Percentiles rank a stretch among this genome's conserved stretches.
Conservation (phyloP, 1,139 yeast genomes). For the Saccharomyces hybrid region DNA sequence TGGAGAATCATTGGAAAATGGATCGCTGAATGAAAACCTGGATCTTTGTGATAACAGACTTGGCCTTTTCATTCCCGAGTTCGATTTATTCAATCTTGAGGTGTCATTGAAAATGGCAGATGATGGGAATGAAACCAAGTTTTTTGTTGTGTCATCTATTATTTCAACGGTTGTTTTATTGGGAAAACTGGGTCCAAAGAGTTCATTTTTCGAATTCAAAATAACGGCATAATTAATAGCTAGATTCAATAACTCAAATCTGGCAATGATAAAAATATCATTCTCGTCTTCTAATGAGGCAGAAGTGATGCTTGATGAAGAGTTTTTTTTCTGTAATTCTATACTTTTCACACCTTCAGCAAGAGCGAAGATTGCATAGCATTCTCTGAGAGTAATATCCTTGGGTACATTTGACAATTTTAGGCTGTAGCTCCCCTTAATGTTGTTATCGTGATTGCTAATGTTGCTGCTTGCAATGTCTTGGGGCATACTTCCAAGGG, state of each 20-base stretch:
- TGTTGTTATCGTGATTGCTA: background rate
- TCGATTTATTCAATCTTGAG: constrained; percentile 29
- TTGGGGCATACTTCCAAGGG: constrained; percentile 10
- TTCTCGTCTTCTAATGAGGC: constrained; percentile 6
- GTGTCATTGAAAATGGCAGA: constrained; percentile 2
- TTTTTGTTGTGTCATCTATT: constrained; percentile 33
- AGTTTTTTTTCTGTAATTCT: constrained; percentile 40
- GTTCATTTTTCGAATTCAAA: constrained; percentile 49
- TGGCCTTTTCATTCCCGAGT: constrained; percentile 37
- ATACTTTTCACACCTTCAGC: constrained; percentile 64
- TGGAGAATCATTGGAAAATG: constrained; percentile 37
- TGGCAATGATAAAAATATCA: constrained; percentile 41
- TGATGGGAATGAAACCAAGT: constrained; percentile 22
- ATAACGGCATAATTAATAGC: constrained; percentile 67
- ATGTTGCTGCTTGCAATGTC: background rate
- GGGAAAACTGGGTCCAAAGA: constrained; percentile 55
- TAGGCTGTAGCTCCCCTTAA: constrained; percentile 26
- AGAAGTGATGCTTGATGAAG: background rate
- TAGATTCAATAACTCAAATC: constrained; percentile 53
- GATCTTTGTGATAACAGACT: constrained; percentile 52
- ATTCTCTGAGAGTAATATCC: constrained; percentile 70
- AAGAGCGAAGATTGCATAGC: constrained; percentile 66
- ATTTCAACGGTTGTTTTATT: constrained; percentile 45
- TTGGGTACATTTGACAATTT: constrained; percentile 54
- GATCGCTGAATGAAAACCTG: constrained; percentile 63